phyloP scores from a whole-genome alignment of 352 stramenopile genomes.

The Phytophthora citrophthora region DNA sequence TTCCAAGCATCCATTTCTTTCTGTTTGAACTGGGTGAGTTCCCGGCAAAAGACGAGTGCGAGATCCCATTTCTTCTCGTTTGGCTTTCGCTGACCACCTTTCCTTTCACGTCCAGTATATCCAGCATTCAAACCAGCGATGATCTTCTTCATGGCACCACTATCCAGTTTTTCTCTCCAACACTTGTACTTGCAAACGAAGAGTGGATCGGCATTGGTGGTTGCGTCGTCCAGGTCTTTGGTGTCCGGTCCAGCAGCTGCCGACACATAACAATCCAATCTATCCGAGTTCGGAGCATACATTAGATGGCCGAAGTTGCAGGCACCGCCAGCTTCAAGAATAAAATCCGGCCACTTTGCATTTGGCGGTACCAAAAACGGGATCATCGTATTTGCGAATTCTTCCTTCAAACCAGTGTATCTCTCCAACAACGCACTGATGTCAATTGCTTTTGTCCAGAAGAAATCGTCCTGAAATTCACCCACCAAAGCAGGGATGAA shows the following conservation, averaged over 20 bases:
- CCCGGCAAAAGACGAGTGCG: slow-evolving; percentile 6
- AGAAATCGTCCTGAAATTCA: slow-evolving; percentile 5
- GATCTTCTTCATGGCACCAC: neutral
- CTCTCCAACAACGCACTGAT: neutral
- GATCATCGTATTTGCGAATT: neutral
- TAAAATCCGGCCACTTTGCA: slow-evolving; percentile 9
- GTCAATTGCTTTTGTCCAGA: neutral
- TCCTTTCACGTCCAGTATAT: too few species aligned
- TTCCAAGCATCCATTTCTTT: neutral
- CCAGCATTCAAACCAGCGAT: neutral
- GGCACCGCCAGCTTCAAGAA: neutral
- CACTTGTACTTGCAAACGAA: slow-evolving; percentile 20
- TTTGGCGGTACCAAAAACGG: slow-evolving; percentile 9
- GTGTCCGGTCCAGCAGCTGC: too few species aligned
- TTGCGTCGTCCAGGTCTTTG: too few species aligned
- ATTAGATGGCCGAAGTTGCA: slow-evolving; percentile 26
- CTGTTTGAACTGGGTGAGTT: neutral
- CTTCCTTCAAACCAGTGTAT: neutral
- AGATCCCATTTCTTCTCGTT: neutral
- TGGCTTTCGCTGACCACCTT: neutral
- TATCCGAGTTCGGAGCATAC: neutral
- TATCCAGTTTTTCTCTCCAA: slow-evolving; percentile 1
- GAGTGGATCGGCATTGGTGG: neutral
- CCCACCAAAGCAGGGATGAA: slow-evolving; percentile 25
- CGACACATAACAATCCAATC: neutral